phyloP scores from a whole-genome alignment of 2,329 filamentous ascomycete genomes.

The Fusarium buharicum region DNA sequence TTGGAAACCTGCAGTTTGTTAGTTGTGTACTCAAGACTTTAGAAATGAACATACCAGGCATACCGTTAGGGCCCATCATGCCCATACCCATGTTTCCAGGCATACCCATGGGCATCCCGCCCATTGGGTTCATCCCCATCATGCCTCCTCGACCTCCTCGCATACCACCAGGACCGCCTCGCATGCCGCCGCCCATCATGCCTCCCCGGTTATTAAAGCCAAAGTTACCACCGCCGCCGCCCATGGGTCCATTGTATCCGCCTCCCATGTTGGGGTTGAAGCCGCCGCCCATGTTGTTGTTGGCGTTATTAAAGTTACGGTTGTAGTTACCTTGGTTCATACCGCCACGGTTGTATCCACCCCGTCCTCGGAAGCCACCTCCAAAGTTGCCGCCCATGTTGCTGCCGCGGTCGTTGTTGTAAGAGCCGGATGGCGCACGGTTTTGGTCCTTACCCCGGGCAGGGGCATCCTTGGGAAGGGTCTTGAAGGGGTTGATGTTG shows the following conservation, averaged over 20 bases:
- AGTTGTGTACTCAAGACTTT: conserved; percentile 19
- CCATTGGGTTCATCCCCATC: conserved; percentile 61
- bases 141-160: conserved; percentile 61
- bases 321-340: conserved; percentile 60
- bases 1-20: conserved; percentile 66
- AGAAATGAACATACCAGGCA: conserved; percentile 49
- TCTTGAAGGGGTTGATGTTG: conserved; percentile 86
- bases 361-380: conserved; percentile 65
- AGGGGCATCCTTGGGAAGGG: conserved; percentile 87
- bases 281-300: conserved; percentile 54
- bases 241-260: conserved; percentile 62
- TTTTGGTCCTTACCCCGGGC: conserved; percentile 68
- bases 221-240: conserved; percentile 63
- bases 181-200: conserved; percentile 59
- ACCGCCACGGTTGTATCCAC: conserved; percentile 56
- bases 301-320: conserved; percentile 56
- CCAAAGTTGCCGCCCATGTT: conserved; percentile 58
- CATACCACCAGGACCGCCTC: conserved; percentile 62
- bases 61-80: conserved; percentile 62
- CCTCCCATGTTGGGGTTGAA: conserved; percentile 60
- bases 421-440: conserved; percentile 62
- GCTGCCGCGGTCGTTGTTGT: conserved; percentile 59
- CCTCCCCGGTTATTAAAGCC: conserved; percentile 60
- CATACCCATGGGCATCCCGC: conserved; percentile 65
- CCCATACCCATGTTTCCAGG: conserved; percentile 67